Percentiles rank a stretch among this genome's conserved stretches.
phyloP scores from a whole-genome alignment of 305 asterid genomes.

The Solanum hybrid region DNA sequence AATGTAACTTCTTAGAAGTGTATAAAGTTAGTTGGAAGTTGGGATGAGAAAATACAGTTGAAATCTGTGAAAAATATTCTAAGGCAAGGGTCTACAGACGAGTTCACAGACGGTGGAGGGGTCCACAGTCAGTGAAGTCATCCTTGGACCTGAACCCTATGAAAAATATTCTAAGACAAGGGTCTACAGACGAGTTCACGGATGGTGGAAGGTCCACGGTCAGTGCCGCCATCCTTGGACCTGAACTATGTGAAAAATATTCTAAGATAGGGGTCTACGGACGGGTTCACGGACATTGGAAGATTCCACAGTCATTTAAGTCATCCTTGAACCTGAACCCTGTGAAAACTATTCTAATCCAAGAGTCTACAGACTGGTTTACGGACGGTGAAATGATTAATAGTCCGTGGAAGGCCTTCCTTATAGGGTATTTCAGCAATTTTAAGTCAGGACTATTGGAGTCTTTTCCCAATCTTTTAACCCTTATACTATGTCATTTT shows the following conservation, averaged over 20 bases:
- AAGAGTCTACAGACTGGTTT: neutral
- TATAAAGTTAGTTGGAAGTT: neutral
- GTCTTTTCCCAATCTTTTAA: neutral
- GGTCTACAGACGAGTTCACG: neutral
- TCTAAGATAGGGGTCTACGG: neutral
- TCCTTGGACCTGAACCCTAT: neutral
- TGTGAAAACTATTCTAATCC: neutral
- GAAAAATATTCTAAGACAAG: neutral
- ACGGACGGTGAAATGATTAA: neutral
- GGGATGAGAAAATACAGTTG: neutral
- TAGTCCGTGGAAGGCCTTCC: neutral
- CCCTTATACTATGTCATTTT: neutral
- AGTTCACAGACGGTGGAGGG: neutral
- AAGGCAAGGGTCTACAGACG: neutral
- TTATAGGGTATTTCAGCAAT: neutral
- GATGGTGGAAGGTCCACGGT: neutral
- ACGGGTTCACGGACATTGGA: neutral
- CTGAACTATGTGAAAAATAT: neutral
- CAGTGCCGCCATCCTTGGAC: neutral
- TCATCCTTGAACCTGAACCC: neutral
- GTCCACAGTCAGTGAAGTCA: neutral
- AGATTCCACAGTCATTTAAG: neutral
- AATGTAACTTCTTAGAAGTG: neutral
- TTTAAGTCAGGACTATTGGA: neutral
- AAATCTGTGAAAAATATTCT: neutral